Evolutionary conservation across 805 yeast genomes (phyloP).

Genomic region (Tetrapisispora arboricola): DNA sequence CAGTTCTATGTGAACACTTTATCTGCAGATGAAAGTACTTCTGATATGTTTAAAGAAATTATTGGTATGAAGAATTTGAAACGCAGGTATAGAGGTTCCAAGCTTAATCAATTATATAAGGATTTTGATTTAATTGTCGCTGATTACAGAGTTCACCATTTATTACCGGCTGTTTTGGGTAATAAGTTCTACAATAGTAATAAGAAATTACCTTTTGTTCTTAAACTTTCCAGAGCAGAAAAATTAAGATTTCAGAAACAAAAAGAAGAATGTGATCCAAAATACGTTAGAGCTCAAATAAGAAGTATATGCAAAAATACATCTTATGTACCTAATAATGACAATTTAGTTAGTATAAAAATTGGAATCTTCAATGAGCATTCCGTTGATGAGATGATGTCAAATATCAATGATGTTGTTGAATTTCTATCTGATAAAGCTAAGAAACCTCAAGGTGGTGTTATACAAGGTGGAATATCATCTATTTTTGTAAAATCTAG

Average conservation of each 20-base stretch:
- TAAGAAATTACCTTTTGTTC: conserved; percentile 56
- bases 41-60: conserved; percentile 52
- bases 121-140: conserved; percentile 61
- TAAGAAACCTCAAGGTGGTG: conserved; percentile 49
- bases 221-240: conserved; percentile 40
- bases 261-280: conserved; percentile 54
- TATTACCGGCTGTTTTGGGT: conserved; percentile 50
- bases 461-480: conserved; percentile 36
- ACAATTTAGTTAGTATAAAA: conserved; percentile 48
- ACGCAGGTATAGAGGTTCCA: conserved; percentile 35
- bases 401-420: conserved; percentile 27
- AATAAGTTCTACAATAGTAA: conserved; percentile 51
- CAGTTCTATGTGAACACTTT: conserved; percentile 43
- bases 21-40: conserved; percentile 43
- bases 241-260: conserved; percentile 34
- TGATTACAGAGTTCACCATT: conserved; percentile 56
- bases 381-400: conserved; percentile 16
- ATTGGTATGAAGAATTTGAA: conserved; percentile 49
- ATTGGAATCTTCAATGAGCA: conserved; percentile 38
- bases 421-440: conserved; percentile 38
- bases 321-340: conserved; percentile 49
- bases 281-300: conserved; percentile 54
- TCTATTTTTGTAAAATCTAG: conserved; percentile 55
- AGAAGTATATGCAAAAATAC: conserved; percentile 56
- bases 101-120: conserved; percentile 39